Base-by-base conservation (phyloP, 1,284 basidiomycete species). In the Cerrena zonata region DNA sequence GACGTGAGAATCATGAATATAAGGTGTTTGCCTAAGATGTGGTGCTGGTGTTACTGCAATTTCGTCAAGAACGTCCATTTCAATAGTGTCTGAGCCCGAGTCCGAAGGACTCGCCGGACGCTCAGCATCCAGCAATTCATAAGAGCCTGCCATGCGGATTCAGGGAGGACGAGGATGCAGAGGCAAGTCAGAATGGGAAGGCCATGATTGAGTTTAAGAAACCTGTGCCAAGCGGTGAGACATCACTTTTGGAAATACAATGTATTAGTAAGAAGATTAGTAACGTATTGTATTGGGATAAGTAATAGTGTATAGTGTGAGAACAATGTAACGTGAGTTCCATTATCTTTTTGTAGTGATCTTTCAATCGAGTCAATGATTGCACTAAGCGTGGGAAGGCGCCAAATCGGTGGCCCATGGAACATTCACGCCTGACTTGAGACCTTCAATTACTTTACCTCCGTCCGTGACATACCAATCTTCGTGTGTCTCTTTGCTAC, bases 21-120 rank as follows among this genome's bases (percentile, higher is more conserved):
- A 71, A 19, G 24, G 57, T 51, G 49, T 51, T 45, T 41, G 52
- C 19, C 53, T 51, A 13, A 37, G 23, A 11, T 48, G 56, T 24
- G 60, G 57, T 26, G 64, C 61, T n/a, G 62, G 65, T 7, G 66
- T 64, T n/a, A 67, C 63, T 5, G 54, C 45, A 12, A 60, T 40
- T 21, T 65, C 62, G 10, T 69, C 63, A 15, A 75, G 52, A 37
- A 58, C 58, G 2, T 54, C 56, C 58, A 77, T 65, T 57, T 76
- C 75, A 42, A 76, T 63, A 50, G 66, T 61, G 48, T 62, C 64
- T 22, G 60, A 59, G 48, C 50, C 56, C 7, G 50, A 47, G n/a
- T 56, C 54, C 22, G 24, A 13, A 19, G 41, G 41, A 22, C 41
- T 42, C 13, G 19, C 23, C 13, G 41, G 23, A 19, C 19, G 23